Evolutionary conservation across 176 grass and related monocot genomes (phyloP).

Genomic region (Oryza nivara): DNA sequence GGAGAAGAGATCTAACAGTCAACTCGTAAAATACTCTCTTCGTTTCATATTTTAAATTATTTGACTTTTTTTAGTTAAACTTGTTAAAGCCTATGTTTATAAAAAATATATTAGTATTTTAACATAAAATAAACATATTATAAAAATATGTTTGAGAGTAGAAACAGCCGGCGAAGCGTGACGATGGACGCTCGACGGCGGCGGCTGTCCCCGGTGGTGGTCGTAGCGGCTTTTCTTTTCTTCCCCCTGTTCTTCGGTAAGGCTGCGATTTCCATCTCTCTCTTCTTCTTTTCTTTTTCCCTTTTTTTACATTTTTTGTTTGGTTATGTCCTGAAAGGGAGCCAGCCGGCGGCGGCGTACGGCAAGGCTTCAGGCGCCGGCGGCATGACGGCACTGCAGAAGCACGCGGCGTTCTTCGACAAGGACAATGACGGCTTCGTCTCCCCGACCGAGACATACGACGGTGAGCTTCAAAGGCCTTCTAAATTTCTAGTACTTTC

Average conservation of each 20-base stretch:
- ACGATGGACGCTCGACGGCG: slow-evolving; percentile 22
- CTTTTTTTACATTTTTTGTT: too few relatives aligned
- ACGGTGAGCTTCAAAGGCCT: slow-evolving; percentile 42
- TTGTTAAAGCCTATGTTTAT: too few relatives aligned
- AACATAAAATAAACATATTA: too few relatives aligned
- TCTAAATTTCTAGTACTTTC: background rate
- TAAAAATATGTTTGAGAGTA: too few relatives aligned
- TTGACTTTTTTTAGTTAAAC: too few relatives aligned
- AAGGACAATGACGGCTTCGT: slow-evolving; percentile 73
- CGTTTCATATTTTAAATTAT: too few relatives aligned
- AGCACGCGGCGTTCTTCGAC: slow-evolving; percentile 91
- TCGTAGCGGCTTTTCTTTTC: slow-evolving; percentile 20
- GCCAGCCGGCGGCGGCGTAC: slow-evolving; percentile 3
- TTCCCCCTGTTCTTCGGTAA: slow-evolving; percentile 29
- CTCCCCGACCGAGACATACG: slow-evolving; percentile 68
- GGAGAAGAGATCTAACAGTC: background rate
- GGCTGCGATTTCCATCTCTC: background rate
- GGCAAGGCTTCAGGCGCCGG: background rate
- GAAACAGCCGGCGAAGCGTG: slow-evolving; percentile 4
- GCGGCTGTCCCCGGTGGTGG: background rate
- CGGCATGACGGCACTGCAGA: slow-evolving; percentile 66
- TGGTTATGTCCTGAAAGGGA: background rate
- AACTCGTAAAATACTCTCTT: too few relatives aligned
- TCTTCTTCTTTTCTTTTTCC: too few relatives aligned
- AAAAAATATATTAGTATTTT: too few relatives aligned